Percentiles rank a stretch among this genome's conserved stretches.
These are phyloP conservation scores for Moringa oleifera DNA, from an alignment of 345 rosid species.

Conservation along the genomic window DNA sequence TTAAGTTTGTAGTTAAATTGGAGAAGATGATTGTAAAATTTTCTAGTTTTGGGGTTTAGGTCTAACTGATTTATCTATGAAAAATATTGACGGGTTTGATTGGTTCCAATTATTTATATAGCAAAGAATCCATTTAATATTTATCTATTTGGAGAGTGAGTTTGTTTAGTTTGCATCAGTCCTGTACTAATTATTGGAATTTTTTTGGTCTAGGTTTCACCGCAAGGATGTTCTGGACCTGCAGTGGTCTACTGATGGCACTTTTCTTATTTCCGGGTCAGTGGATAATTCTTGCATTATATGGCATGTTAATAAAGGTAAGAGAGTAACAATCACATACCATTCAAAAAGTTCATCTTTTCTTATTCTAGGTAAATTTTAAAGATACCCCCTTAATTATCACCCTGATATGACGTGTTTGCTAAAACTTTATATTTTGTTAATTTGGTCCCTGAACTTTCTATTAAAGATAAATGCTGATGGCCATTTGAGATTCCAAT, in stretches of 20 bases:
- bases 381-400: too few relatives aligned
- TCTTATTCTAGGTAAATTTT: too few relatives aligned
- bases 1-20: not conserved
- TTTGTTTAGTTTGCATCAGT: not conserved
- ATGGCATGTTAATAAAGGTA: constrained; percentile 95
- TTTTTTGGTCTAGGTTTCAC: constrained; percentile 58
- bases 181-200: constrained; percentile 6
- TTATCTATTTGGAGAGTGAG: constrained; percentile 1
- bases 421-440: too few relatives aligned
- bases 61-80: not conserved
- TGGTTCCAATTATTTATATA: constrained; percentile 8
- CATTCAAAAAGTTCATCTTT: not conserved
- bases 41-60: not conserved
- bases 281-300: constrained; percentile 97
- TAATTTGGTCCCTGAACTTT: too few relatives aligned
- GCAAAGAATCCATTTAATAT: too few relatives aligned
- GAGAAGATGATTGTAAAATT: not conserved
- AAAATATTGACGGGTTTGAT: too few relatives aligned
- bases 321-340: constrained; percentile 14
- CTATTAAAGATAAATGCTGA: too few relatives aligned
- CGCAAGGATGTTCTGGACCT: constrained; percentile 89
- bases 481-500: too few relatives aligned
- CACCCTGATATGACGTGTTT: too few relatives aligned
- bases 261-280: constrained; percentile 83
- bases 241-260: constrained; percentile 81